Conservation (phyloP, 2,329 filamentous ascomycete species). For the Aspergillus candidus region DNA sequence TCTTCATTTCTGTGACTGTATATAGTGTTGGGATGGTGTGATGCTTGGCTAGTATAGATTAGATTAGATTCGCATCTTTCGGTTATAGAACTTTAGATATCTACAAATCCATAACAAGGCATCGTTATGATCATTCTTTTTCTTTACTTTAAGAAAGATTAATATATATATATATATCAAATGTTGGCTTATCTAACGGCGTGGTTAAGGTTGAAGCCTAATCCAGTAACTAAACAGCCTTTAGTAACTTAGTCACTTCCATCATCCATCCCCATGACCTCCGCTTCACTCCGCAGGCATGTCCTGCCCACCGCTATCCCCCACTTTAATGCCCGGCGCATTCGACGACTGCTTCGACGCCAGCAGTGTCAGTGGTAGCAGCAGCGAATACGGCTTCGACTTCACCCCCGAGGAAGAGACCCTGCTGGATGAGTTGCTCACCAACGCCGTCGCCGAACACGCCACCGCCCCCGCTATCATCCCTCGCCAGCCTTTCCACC, state of each 20-base stretch:
- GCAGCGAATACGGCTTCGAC: slow-evolving; percentile 60
- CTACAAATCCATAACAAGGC: too few relatives aligned
- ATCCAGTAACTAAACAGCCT: too few relatives aligned
- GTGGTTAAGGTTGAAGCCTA: too few relatives aligned
- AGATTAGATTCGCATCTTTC: too few relatives aligned
- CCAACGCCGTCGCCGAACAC: slow-evolving; percentile 36
- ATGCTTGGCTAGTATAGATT: too few relatives aligned
- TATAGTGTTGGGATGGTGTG: too few relatives aligned
- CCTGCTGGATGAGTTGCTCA: slow-evolving; percentile 47
- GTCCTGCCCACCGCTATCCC: slow-evolving; percentile 22
- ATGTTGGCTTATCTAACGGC: too few relatives aligned
- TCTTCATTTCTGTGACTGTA: too few relatives aligned
- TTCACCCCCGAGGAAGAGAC: slow-evolving; percentile 54
- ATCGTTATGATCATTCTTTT: too few relatives aligned
- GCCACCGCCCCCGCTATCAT: slow-evolving; percentile 17
- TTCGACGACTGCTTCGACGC: slow-evolving; percentile 9
- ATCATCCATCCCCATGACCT: slow-evolving; percentile 15
- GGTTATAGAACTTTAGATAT: too few relatives aligned
- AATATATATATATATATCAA: too few relatives aligned
- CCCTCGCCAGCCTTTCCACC: slow-evolving; percentile 18
- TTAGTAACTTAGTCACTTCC: neutral
- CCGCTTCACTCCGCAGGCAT: slow-evolving; percentile 23
- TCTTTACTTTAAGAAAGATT: too few relatives aligned
- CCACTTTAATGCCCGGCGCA: slow-evolving; percentile 15
- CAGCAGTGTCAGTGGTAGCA: slow-evolving; percentile 3